Base-by-base conservation (phyloP, 176 grass and related monocot species). In the Carex littledalei region DNA sequence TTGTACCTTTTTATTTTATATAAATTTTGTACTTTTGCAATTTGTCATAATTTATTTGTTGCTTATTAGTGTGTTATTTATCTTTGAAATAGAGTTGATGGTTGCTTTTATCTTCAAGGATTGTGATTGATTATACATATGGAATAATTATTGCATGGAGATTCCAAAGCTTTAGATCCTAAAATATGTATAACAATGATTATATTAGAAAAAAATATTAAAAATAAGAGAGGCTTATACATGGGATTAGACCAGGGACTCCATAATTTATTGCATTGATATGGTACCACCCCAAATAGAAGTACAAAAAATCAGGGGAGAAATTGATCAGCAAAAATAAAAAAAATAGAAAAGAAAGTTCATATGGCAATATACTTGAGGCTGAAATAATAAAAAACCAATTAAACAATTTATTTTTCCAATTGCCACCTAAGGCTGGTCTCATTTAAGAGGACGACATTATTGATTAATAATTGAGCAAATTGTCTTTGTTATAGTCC, bases 381-480 rank as follows among this genome's bases (percentile, higher is more conserved):
- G 71, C 45, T 16, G 45, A 53, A 76, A 76, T 76, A 76, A 53
- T 29, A 11, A 39, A 21, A 21, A 47, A 29, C 47, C 20, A 76
- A 53, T 52, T 76, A 16, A 53, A 16, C 41, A 13, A 53, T 76
- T 71, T 76, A 7, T 53, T 76, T 41, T 75, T 50, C 41, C 18
- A 75, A 24, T 11, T 52, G 71, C 45, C 71, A 76, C n/a, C 11
- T 54, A 15, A 20, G 22, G 5, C 13, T 70, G 15, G 21, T 76
- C 0, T 53, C 15, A 76, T 76, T 76, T 76, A 76, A 76, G 71
- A 75, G 21, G 71, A 21, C 10, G 41, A 26, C 15, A 75, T 75
- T 52, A 75, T 75, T 75, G 71, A 53, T 15, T 24, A 75, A 75
- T 75, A 75, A 75, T 75, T 53, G 20, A 75, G 14, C 20, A 75